Evolutionary conservation across 1,284 basidiomycete genomes (phyloP), one percentile per base, ranked within the genome.

Genomic region (Pseudozyma tsukubaensis): DNA sequence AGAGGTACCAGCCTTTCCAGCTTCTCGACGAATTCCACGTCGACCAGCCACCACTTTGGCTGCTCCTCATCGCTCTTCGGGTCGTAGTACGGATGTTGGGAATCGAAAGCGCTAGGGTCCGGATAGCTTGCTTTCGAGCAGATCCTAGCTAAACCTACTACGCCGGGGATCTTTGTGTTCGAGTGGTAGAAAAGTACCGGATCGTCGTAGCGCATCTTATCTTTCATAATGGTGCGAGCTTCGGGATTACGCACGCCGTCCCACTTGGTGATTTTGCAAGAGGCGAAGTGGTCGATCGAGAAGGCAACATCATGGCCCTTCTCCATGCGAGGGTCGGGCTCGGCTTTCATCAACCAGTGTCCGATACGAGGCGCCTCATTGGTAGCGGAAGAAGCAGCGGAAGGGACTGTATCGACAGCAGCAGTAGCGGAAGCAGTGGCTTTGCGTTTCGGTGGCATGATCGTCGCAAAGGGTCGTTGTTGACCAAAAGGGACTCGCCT

Each of bases 181-280:
- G 93, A 95, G 82, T 97, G 94, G 84, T 97, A 98, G 86, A 89
- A 89, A 10, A 89, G 79, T n/a, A 88, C 94, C 86, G 91, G 89
- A 83, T 98, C 93, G 21, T 92, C 93, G 8, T 90, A 76, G 76
- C 89, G 89, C 95, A 98, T 98, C 72, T 85, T 77, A 0, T 80
- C 77, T 83, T 92, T 92, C 92, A 98, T 94, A 65, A 94, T 87
- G 78, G 94, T 94, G 79, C 92, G 90, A 1, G 95, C 96, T 85
- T 96, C 92, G 75, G 93, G 92, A 82, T 94, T 97, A 44, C 95
- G 79, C 19, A 94, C 91, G 58, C 94, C 94, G 81, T 97, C 94
- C 94, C 94, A 97, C 18, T 91, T 87, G 0, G 94, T 94, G 9
- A 88, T 90, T 48, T 63, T 49, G 35, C 59, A 58, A 13, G 61